A percentile compares a stretch with the other conserved stretches of the same genome.
Evolutionary conservation across 495 filamentous ascomycete species (phyloP).

Genomic region (Neohortaea acidophila): DNA sequence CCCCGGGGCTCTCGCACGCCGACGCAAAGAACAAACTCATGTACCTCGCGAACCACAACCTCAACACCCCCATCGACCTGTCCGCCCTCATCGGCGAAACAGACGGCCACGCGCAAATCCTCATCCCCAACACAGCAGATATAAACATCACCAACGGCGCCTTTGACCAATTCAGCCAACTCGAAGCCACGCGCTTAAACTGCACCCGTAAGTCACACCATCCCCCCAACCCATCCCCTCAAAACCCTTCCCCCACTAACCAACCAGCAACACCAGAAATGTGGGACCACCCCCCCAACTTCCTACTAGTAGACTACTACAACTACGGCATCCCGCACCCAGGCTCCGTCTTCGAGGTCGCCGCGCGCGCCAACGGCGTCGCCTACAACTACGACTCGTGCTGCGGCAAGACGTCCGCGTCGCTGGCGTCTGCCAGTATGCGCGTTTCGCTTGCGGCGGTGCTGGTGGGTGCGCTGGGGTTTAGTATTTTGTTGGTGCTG

Average conservation of each 20-base stretch:
- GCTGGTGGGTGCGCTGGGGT: conserved; percentile 5
- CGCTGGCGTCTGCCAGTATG: too few relatives aligned
- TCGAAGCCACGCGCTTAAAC: conserved; percentile 51
- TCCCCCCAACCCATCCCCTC: too few relatives aligned
- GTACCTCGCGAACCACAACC: conserved; percentile 88
- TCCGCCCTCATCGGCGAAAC: conserved; percentile 33
- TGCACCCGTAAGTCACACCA: conserved; percentile 42
- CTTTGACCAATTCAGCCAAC: conserved; percentile 42
- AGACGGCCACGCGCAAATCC: conserved; percentile 4
- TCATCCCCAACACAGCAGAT: conserved; percentile 60
- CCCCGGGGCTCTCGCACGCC: conserved; percentile 39
- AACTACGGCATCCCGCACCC: conserved; percentile 45
- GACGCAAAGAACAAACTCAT: conserved; percentile 42
- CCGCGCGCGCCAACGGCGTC: conserved; percentile 72
- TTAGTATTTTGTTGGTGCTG: conserved; percentile 5
- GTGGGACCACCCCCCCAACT: conserved; percentile 66
- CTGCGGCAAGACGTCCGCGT: too few relatives aligned
- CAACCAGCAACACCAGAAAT: conserved; percentile 24
- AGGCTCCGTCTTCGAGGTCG: conserved; percentile 86
- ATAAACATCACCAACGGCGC: conserved; percentile 57
- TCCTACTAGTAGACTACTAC: conserved; percentile 84
- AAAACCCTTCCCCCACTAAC: too few relatives aligned
- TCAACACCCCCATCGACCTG: conserved; percentile 26
- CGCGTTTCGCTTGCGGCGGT: too few relatives aligned
- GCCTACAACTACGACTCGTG: conserved; percentile 56